phyloP scores from a whole-genome alignment of 345 rosid species.

The Gossypium turneri region DNA sequence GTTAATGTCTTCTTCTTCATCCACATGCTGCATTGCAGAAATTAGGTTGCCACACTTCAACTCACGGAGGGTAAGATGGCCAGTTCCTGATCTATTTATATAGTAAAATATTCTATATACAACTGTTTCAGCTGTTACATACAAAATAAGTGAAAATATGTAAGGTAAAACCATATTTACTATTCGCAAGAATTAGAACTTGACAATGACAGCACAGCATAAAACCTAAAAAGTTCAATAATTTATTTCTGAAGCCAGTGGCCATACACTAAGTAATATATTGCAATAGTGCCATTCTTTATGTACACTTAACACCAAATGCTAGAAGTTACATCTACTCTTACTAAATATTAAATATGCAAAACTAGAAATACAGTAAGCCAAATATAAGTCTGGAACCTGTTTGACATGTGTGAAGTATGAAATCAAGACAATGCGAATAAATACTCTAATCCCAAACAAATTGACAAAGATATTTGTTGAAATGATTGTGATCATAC shows the following conservation, averaged over 20 bases:
- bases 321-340: too few relatives aligned
- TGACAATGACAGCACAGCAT: background rate
- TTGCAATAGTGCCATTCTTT: background rate
- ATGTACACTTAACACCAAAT: background rate
- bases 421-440: background rate
- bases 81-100: conserved; percentile 83
- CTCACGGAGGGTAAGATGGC: conserved; percentile 81
- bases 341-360: background rate
- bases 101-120: conserved; percentile 89
- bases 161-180: background rate
- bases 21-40: conserved; percentile 83
- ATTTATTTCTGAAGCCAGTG: background rate
- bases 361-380: background rate
- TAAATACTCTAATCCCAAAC: background rate
- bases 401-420: background rate
- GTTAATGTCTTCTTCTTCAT: conserved; percentile 91
- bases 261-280: background rate
- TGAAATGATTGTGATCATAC: conserved; percentile 33
- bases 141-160: background rate
- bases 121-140: conserved; percentile 88
- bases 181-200: background rate
- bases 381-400: background rate
- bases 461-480: background rate
- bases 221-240: background rate
- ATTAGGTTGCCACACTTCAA: conserved; percentile 81